Conservation (phyloP, 2,329 filamentous ascomycete species). For the Alternaria conjuncta region DNA sequence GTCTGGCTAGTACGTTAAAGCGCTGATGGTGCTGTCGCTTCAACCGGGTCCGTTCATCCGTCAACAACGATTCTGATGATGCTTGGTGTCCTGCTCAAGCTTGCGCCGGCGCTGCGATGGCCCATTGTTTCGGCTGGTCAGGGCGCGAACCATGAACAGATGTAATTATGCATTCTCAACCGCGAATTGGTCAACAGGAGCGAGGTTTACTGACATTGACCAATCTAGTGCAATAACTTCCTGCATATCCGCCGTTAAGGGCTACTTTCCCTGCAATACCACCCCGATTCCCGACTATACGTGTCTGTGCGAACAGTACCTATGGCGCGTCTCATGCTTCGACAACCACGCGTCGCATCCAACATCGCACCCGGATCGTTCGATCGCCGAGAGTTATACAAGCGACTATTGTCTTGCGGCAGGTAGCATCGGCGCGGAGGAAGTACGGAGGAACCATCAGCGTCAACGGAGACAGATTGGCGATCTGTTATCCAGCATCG, state of each 20-base stretch:
- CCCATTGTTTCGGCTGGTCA: background rate
- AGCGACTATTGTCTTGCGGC: conserved; percentile 11
- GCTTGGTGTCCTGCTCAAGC: conserved; percentile 6
- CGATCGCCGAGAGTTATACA: background rate
- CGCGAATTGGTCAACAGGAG: background rate
- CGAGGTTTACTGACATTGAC: background rate
- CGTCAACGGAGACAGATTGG: conserved; percentile 15
- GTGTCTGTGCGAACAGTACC: conserved; percentile 21
- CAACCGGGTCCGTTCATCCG: background rate
- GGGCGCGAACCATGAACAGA: background rate
- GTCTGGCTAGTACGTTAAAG: background rate
- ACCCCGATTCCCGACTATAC: background rate
- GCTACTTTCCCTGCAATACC: conserved; percentile 11
- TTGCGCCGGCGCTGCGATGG: conserved; percentile 8
- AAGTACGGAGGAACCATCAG: conserved; percentile 5
- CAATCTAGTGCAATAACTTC: conserved; percentile 8
- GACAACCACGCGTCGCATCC: conserved; percentile 14
- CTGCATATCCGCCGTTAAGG: conserved; percentile 7
- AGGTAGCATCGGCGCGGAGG: conserved; percentile 5
- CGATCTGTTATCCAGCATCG: conserved; percentile 14
- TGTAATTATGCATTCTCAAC: conserved; percentile 1
- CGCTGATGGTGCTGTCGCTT: background rate
- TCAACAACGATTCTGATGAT: conserved; percentile 3
- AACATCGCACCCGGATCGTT: background rate
- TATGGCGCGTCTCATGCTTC: conserved; percentile 20